Conservation (phyloP, 805 yeast species). For the Ogataea siamensis region DNA sequence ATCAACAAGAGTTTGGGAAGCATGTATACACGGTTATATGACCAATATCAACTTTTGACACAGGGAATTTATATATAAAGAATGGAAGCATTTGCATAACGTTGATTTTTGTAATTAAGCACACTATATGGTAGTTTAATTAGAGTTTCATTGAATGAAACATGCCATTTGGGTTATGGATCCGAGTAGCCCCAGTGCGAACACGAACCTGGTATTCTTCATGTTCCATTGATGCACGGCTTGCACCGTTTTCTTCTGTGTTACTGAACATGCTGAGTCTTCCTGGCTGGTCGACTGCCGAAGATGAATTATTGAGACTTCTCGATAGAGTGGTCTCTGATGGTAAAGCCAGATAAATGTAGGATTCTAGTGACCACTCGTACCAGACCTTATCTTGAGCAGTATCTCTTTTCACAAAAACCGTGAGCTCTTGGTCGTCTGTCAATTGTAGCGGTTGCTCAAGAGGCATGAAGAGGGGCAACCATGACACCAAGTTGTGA, state of each 20-base stretch:
- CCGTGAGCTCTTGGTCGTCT: constrained; percentile 54
- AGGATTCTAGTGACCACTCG: constrained; percentile 61
- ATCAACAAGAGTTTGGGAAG: constrained; percentile 84
- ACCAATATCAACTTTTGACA: constrained; percentile 89
- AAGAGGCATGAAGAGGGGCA: constrained; percentile 65
- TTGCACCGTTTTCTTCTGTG: constrained; percentile 7
- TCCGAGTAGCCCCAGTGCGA: constrained; percentile 38
- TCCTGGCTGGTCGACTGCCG: background rate
- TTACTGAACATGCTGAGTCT: constrained; percentile 11
- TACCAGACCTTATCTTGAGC: constrained; percentile 55
- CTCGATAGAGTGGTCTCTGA: constrained; percentile 17
- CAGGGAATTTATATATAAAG: constrained; percentile 83
- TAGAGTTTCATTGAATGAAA: constrained; percentile 27
- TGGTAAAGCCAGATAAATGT: constrained; percentile 37
- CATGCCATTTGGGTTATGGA: constrained; percentile 42
- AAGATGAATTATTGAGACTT: constrained; percentile 12
- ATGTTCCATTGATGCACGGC: constrained; percentile 17
- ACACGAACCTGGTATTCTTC: constrained; percentile 42
- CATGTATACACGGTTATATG: constrained; percentile 87
- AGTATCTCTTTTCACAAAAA: constrained; percentile 49
- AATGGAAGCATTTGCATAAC: constrained; percentile 8
- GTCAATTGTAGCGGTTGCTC: constrained; percentile 49
- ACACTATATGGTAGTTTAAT: background rate
- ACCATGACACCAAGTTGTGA: constrained; percentile 57
- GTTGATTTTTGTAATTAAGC: background rate